Evolutionary conservation across 768 basidiomycete species (phyloP).

Genomic region (Multifurca ochricompacta): DNA sequence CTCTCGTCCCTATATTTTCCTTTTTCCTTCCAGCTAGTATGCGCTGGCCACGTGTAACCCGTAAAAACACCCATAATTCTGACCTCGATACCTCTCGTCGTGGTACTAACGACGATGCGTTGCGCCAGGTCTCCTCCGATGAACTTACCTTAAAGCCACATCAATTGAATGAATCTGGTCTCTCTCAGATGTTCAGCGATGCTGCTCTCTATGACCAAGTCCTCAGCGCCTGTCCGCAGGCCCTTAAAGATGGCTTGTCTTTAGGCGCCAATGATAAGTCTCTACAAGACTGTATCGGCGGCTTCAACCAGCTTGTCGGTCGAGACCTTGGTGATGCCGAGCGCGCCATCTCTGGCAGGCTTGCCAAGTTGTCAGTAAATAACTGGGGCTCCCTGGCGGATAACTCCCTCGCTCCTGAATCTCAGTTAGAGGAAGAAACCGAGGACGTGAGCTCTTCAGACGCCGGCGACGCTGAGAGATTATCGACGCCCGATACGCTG

Average conservation of each 20-base stretch:
- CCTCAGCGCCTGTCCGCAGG: slow-evolving; percentile 20
- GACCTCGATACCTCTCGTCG: neutral
- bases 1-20: neutral
- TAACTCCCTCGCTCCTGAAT: slow-evolving; percentile 10
- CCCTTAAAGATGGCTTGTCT: neutral
- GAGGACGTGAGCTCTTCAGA: slow-evolving; percentile 19
- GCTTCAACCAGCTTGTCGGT: slow-evolving; percentile 38
- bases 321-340: slow-evolving; percentile 33
- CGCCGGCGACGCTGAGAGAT: slow-evolving; percentile 21
- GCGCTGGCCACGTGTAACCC: slow-evolving; percentile 8
- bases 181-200: slow-evolving; percentile 32
- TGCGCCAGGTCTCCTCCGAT: neutral
- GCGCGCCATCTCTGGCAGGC: slow-evolving; percentile 28
- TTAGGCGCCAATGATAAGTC: neutral
- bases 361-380: slow-evolving; percentile 34
- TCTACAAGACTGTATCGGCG: slow-evolving; percentile 24
- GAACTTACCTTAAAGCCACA: neutral
- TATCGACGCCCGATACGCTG: neutral
- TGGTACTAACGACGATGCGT: neutral
- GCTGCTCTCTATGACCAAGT: slow-evolving; percentile 34
- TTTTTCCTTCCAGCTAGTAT: neutral
- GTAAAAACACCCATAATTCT: neutral
- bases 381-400: slow-evolving; percentile 26
- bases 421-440: neutral
- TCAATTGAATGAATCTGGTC: slow-evolving; percentile 16